Evolutionary conservation across 2,329 filamentous ascomycete genomes (phyloP), one percentile per base, ranked within the genome.

Genomic region (Diaporthe humulicola): DNA sequence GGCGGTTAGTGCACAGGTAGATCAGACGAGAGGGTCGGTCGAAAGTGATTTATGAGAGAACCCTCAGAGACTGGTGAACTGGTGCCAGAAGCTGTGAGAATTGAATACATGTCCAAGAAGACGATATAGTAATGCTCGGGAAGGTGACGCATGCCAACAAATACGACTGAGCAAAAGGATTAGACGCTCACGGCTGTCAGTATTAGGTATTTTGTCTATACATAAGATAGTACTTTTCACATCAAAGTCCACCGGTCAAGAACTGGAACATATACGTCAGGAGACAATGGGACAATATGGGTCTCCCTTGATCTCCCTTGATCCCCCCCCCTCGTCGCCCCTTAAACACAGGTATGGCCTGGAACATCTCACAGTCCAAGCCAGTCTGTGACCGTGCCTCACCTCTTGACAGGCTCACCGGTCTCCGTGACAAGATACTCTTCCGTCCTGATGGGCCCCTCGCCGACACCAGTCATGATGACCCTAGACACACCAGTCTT

Each of bases 391-490:
- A 6, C 56, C 22, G 19, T 9, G 17, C 28, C 52, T 40, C 36
- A 82, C 73, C 79, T 80, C 76, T 81, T 84, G 28, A 84, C 81
- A 45, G 86, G 83, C 79, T 89, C 85, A 19, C 93, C 93, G 73
- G 90, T 88, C 81, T 92, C 93, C 77, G 89, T 90, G 76, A 97
- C 90, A 76, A 98, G 85, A 81, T 93, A 92, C 81, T 96, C 90
- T 22, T 96, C 90, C 6, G 95, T 94, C 87, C 91, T 94, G 77
- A 93, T 85, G 0, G 97, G 97, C 0, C 96, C 97, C 82, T 97
- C 95, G 1, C 97, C 97, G 57, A 99, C 97, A 70, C 93, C 90
- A 1, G 97, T 98, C 86, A 96, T 87, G 78, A 99, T 99, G 50
- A 99, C 93, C 77, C 96, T 91, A 84, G 93, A 95, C 7, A 99